These are phyloP conservation scores for Hanseniaspora clermontiae DNA, from an alignment of 805 yeast genomes.

Conservation along the genomic window DNA sequence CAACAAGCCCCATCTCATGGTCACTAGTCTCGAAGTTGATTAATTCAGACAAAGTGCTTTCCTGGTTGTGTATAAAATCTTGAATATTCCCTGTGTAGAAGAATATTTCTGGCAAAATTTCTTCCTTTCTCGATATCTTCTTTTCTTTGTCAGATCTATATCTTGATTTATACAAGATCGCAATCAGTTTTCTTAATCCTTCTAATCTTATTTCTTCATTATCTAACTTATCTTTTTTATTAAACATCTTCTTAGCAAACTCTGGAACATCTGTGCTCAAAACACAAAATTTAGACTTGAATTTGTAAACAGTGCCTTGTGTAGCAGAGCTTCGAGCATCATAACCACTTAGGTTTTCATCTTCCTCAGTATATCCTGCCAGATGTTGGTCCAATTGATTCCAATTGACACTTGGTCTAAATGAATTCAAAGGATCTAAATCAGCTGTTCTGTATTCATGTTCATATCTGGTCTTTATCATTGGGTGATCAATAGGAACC, in stretches of 20 bases:
- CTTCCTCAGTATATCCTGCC: slow-evolving; percentile 78
- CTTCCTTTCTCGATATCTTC: slow-evolving; percentile 31
- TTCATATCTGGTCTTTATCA: slow-evolving; percentile 69
- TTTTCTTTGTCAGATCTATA: slow-evolving; percentile 35
- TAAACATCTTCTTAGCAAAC: slow-evolving; percentile 29
- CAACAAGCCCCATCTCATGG: not conserved
- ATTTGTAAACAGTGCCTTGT: slow-evolving; percentile 29
- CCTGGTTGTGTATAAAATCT: slow-evolving; percentile 45
- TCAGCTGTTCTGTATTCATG: slow-evolving; percentile 46
- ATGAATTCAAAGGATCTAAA: slow-evolving; percentile 42
- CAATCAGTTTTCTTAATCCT: slow-evolving; percentile 61
- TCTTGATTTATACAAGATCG: slow-evolving; percentile 46
- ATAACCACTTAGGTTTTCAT: slow-evolving; percentile 7
- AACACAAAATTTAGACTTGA: slow-evolving; percentile 70
- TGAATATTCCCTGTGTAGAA: slow-evolving; percentile 82
- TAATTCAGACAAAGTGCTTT: slow-evolving; percentile 33
- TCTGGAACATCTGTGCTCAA: slow-evolving; percentile 65
- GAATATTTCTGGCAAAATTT: slow-evolving; percentile 56
- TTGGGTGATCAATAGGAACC: slow-evolving; percentile 36
- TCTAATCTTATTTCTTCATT: slow-evolving; percentile 88
- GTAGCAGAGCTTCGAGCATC: not conserved
- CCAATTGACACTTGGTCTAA: slow-evolving; percentile 62
- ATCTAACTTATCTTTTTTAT: slow-evolving; percentile 44
- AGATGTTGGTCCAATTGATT: slow-evolving; percentile 76
- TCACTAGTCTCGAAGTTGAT: slow-evolving; percentile 24